Base-by-base conservation (phyloP, 163 green algal genomes). In the Botryococcus braunii region DNA sequence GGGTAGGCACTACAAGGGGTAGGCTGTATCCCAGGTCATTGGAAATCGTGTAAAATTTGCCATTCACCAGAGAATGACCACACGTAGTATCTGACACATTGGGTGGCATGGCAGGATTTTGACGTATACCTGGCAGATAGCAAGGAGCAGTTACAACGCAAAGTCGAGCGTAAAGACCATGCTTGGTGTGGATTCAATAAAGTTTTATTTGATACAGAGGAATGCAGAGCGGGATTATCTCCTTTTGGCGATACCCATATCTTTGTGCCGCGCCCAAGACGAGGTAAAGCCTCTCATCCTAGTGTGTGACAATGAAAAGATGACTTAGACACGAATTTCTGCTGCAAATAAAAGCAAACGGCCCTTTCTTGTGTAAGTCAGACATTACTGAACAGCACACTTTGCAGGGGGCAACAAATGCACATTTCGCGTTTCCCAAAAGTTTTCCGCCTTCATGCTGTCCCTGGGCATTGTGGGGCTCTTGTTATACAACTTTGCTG, bases 151-250 rank as follows among this genome's bases (percentile, higher is more conserved):
- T 60, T 84, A 34, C 29, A 31, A 0, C 65, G 52, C 3, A 58
- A 65, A 17, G 69, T 78, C 32, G 47, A 31, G 0, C 40, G 39
- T 0, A 65, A 49, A 2, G 55, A 71, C 34, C 43, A 47, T 13
- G 75, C 71, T 23, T 84, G 78, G 78, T 84, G 78, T 60, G 78
- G 78, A 52, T 70, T 69, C 52, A 41, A 70, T 1, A 56, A 57
- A 34, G 47, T 78, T 38, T 39, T 77, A n/a, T n/a, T n/a, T n/a
- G n/a, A n/a, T 48, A 55, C 39, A 5, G 32, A 57, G 35, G 52
- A 29, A 47, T 85, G 79, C 52, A 31, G 65, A 11, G 58, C 65
- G 0, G 31, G 69, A 5, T 35, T 79, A 17, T 70, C 67, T 3
- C 75, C 75, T n/a, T 77, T 79, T 46, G 69, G 62, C 38, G 4